phyloP scores from a whole-genome alignment of 1,284 basidiomycete species.

The Apiotrichum laibachii region DNA sequence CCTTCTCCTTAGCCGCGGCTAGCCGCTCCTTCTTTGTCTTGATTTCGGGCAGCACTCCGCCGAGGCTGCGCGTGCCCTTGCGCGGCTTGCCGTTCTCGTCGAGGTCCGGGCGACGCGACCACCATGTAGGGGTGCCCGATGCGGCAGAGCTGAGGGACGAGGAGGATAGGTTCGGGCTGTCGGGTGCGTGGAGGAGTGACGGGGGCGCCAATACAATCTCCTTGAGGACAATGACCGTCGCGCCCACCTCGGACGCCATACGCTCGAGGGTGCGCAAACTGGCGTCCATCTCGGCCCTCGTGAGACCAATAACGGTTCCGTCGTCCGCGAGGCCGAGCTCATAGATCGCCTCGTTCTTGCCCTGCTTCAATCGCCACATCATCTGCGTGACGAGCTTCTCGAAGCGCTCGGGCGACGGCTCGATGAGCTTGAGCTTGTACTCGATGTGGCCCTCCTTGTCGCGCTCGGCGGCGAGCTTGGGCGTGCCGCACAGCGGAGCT shows the following conservation, averaged over 20 bases:
- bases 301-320: constrained; percentile 77
- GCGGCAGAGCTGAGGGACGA: neutral
- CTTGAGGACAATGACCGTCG: constrained; percentile 79
- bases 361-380: constrained; percentile 90
- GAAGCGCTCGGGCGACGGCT: constrained; percentile 51
- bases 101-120: constrained; percentile 30
- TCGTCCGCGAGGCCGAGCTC: constrained; percentile 84
- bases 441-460: constrained; percentile 52
- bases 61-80: constrained; percentile 23
- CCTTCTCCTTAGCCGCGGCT: constrained; percentile 5
- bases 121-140: constrained; percentile 6
- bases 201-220: constrained; percentile 58
- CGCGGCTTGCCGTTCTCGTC: constrained; percentile 31
- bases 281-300: constrained; percentile 68
- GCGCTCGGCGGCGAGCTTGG: constrained; percentile 48
- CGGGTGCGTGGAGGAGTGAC: neutral
- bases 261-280: constrained; percentile 77
- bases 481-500: constrained; percentile 8
- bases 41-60: constrained; percentile 8
- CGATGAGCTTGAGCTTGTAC: constrained; percentile 52
- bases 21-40: constrained; percentile 8
- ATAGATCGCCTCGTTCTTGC: constrained; percentile 86
- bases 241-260: constrained; percentile 90
- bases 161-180: neutral
- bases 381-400: constrained; percentile 78